A percentile compares a stretch with the other conserved stretches of the same genome.
These are phyloP conservation scores for Orbilia blumenaviensis DNA, from an alignment of 2,329 filamentous ascomycete genomes.

Conservation along the genomic window DNA sequence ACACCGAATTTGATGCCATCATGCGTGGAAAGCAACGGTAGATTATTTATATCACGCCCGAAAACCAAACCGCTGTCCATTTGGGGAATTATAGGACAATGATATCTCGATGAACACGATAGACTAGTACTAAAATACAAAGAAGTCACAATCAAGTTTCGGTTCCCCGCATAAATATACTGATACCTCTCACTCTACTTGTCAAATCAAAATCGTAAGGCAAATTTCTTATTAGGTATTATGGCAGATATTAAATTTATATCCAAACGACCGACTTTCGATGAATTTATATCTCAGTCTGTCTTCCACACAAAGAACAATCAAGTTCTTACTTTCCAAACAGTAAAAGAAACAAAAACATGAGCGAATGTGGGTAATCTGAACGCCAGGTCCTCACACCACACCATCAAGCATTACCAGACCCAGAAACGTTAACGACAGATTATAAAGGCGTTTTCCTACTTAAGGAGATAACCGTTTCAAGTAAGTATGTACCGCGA, in stretches of 20 bases:
- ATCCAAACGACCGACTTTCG: slow-evolving; percentile 11
- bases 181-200: no score
- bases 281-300: slow-evolving; percentile 30
- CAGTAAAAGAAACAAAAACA: background rate
- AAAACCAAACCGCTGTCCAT: background rate
- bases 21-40: slow-evolving; percentile 78
- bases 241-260: slow-evolving; percentile 20
- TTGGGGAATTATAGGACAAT: background rate
- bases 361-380: slow-evolving; percentile 31
- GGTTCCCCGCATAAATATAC: no score
- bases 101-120: background rate
- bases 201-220: no score
- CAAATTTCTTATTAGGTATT: slow-evolving; percentile 43
- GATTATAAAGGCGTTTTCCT: background rate
- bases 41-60: background rate
- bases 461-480: background rate
- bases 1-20: slow-evolving; percentile 87
- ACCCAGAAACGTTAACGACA: slow-evolving; percentile 12
- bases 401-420: slow-evolving; percentile 35
- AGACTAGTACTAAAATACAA: background rate
- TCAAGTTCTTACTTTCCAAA: slow-evolving; percentile 2
- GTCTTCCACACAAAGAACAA: slow-evolving; percentile 17
- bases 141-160: background rate
- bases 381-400: slow-evolving; percentile 41
- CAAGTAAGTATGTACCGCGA: background rate